Evolutionary conservation across 2,329 filamentous ascomycete species (phyloP).

Genomic region (Rhinocladiella similis): DNA sequence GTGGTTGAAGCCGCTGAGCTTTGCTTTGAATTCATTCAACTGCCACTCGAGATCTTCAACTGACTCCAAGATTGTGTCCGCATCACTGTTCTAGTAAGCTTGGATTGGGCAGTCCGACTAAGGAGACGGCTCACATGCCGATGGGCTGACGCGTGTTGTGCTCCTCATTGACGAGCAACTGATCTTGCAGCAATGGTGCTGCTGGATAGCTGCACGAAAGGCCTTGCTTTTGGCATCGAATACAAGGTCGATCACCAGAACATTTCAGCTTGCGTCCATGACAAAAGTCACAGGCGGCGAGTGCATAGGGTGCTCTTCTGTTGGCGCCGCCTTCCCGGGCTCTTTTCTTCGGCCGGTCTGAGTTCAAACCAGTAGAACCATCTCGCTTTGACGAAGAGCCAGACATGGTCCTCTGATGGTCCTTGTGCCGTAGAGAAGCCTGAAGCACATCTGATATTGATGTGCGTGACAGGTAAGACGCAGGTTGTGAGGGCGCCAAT

Average conservation of each 20-base stretch:
- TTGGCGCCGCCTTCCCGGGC: not conserved
- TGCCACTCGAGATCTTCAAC: slow-evolving; percentile 8
- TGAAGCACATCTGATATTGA: too few species aligned
- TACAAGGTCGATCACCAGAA: slow-evolving; percentile 9
- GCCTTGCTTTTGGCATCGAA: slow-evolving; percentile 8
- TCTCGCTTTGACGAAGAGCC: too few species aligned
- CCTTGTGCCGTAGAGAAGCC: too few species aligned
- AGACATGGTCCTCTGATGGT: too few species aligned
- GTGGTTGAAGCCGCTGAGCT: not conserved
- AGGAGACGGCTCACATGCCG: not conserved
- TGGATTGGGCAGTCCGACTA: not conserved
- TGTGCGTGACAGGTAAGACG: too few species aligned
- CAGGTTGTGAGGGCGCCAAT: too few species aligned
- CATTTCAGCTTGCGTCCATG: slow-evolving; percentile 12
- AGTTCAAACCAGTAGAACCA: too few species aligned
- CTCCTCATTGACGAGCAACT: not conserved
- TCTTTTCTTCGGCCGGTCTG: slow-evolving; percentile 1
- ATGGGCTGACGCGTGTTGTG: not conserved
- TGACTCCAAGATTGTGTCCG: not conserved
- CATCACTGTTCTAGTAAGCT: not conserved
- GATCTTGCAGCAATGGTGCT: not conserved
- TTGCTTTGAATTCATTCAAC: slow-evolving; percentile 5
- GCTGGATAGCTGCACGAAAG: slow-evolving; percentile 11
- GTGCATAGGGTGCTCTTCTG: slow-evolving; percentile 7
- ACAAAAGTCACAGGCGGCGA: slow-evolving; percentile 8